Evolutionary conservation across 331 rosid genomes (phyloP).

Genomic region (Quercus lobata): DNA sequence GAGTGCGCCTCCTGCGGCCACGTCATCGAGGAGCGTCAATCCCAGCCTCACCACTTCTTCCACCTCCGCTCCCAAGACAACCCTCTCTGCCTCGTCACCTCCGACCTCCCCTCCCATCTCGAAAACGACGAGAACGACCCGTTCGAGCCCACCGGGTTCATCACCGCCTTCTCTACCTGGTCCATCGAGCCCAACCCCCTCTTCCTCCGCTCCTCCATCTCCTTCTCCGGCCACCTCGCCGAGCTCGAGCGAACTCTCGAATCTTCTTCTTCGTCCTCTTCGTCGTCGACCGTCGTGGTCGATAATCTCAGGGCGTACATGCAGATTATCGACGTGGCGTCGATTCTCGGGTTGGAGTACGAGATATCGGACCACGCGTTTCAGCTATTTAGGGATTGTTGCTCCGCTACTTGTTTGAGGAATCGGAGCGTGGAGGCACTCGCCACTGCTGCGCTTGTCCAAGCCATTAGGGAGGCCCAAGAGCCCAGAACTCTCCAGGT

Average conservation of each 20-base stretch:
- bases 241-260: slow-evolving; percentile 91
- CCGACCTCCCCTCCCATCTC: slow-evolving; percentile 64
- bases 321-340: slow-evolving; percentile 97
- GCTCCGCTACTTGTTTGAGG: slow-evolving; percentile 93
- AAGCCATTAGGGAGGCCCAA: slow-evolving; percentile 93
- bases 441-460: slow-evolving; percentile 96
- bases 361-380: slow-evolving; percentile 91
- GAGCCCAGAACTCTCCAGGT: slow-evolving; percentile 98
- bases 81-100: slow-evolving; percentile 84
- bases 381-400: slow-evolving; percentile 92
- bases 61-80: slow-evolving; percentile 88
- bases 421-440: slow-evolving; percentile 97
- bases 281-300: slow-evolving; percentile 69
- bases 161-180: slow-evolving; percentile 94
- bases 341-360: slow-evolving; percentile 74
- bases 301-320: slow-evolving; percentile 92
- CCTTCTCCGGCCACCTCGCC: slow-evolving; percentile 95
- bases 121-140: slow-evolving; percentile 57
- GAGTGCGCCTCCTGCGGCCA: slow-evolving; percentile 91
- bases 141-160: slow-evolving; percentile 89
- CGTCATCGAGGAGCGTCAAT: slow-evolving; percentile 82
- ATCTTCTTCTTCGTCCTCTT: slow-evolving; percentile 46
- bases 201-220: slow-evolving; percentile 67
- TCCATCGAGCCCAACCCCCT: slow-evolving; percentile 84
- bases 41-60: slow-evolving; percentile 83